Base-by-base conservation (phyloP, 2,329 filamentous ascomycete species). In the Trichoderma atrobrunneum region DNA sequence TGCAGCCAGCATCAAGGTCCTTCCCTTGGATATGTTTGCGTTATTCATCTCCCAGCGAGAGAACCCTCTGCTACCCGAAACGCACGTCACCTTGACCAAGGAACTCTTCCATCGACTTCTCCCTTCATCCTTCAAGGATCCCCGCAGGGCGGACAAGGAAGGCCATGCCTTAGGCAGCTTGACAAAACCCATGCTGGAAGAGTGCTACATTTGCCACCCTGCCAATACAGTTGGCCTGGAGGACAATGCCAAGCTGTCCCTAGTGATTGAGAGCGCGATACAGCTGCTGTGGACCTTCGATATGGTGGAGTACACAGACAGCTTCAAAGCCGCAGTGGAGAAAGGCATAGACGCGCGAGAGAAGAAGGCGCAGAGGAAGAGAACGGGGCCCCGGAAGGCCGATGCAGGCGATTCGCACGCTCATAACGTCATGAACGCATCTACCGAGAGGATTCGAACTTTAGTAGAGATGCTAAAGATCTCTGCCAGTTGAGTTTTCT, bases 241-340 rank as follows among this genome's bases (percentile, higher is more conserved):
- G 24, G 92, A 94, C 74, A 95, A 96, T 76, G 90, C 91, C 32
- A 92, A 92, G 78, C 85, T 95, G 48, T 90, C 91, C 2, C 81
- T 95, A 11, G 80, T 92, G 34, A 82, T 94, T 0, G 93, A 95
- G 81, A 85, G 85, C 2, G 80, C 93, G 64, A 77, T 93, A 34
- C 85, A 90, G 60, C 81, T 90, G 7, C 80, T 87, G 3, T 86
- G 84, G 80, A 71, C 72, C 3, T 76, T 78, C 30, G 80, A 81
- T 14, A 75, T 77, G 24, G 74, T 84, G 14, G 72, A 73, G 1
- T 84, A 85, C 74, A 80, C 80, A 34, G 73, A 78, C 0, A 74
- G 74, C 5, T 77, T 89, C 18, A 78, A 78, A 18, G 73, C 74
- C 7, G 85, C 85, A 0, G 83, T 85, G 14, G 80, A 82, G 72